Percentiles rank a stretch among this genome's conserved stretches.
Conservation (phyloP, 2,329 filamentous ascomycete species). For the Falciphora oryzae region DNA sequence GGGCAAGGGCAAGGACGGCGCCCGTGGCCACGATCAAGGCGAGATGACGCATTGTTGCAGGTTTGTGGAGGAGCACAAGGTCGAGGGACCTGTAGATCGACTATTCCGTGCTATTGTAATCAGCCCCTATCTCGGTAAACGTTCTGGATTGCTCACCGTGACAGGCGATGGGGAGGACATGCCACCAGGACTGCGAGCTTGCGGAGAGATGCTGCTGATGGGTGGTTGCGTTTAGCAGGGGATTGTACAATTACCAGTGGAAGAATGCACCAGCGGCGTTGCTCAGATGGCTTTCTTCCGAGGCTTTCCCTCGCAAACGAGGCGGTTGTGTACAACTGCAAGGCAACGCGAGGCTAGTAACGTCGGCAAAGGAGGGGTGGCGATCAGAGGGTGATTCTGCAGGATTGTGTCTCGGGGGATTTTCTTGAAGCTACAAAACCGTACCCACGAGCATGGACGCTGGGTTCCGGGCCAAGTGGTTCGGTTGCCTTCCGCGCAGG, state of each 20-base stretch:
- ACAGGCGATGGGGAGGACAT: no score
- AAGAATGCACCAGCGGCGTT: no score
- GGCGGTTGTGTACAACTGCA: not conserved
- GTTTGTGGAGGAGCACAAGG: not conserved
- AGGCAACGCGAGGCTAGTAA: not conserved
- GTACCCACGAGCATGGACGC: not conserved
- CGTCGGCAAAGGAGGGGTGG: not conserved
- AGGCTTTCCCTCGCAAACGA: not conserved
- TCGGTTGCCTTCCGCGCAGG: no score
- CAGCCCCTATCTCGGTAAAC: not conserved
- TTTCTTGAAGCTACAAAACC: not conserved
- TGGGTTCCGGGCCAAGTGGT: no score
- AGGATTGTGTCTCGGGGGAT: not conserved
- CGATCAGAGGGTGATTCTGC: not conserved
- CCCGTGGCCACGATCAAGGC: slow-evolving; percentile 1
- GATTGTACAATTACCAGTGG: not conserved
- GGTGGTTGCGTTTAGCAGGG: not conserved
- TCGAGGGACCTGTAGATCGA: not conserved
- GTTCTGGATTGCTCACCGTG: not conserved
- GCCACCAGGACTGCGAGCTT: not conserved
- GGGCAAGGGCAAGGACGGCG: not conserved
- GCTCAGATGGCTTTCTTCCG: not conserved
- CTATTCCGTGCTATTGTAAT: not conserved
- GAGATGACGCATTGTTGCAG: slow-evolving; percentile 5
- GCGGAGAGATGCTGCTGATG: not conserved